These are phyloP conservation scores for Bolboschoenus planiculmis DNA, from an alignment of 176 grass and related monocot species.

Conservation along the genomic window DNA sequence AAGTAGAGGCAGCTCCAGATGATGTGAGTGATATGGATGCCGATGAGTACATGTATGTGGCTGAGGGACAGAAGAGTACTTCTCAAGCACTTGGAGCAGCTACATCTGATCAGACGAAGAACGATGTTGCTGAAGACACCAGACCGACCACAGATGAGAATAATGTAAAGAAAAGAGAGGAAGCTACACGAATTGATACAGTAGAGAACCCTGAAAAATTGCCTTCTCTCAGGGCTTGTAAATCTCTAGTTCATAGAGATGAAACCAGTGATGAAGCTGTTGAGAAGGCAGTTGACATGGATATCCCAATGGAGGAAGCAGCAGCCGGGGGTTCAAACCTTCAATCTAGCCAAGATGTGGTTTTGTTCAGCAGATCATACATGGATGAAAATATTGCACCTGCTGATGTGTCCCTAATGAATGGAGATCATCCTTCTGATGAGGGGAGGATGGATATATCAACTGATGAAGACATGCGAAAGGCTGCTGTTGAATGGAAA, in stretches of 20 bases:
- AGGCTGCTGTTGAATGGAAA: slow-evolving; percentile 65
- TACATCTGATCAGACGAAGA: slow-evolving; percentile 64
- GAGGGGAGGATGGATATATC: slow-evolving; percentile 37
- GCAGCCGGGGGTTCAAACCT: slow-evolving; percentile 24
- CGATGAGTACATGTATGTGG: slow-evolving; percentile 66
- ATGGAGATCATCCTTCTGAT: slow-evolving; percentile 26
- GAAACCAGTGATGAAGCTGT: slow-evolving; percentile 30
- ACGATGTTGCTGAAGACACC: slow-evolving; percentile 35
- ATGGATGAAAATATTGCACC: slow-evolving; percentile 41
- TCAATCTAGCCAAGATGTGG: slow-evolving; percentile 34
- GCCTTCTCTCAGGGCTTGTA: slow-evolving; percentile 45
- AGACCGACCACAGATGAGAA: slow-evolving; percentile 45
- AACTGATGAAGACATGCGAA: slow-evolving; percentile 28
- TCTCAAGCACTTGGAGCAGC: slow-evolving; percentile 83
- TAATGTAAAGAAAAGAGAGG: slow-evolving; percentile 36
- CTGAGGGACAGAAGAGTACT: slow-evolving; percentile 71
- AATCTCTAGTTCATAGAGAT: slow-evolving; percentile 39
- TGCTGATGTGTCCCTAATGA: slow-evolving; percentile 17
- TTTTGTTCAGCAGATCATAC: slow-evolving; percentile 46
- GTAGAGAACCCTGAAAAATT: slow-evolving; percentile 41
- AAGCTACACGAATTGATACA: slow-evolving; percentile 24
- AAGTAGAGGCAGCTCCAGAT: slow-evolving; percentile 40
- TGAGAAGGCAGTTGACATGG: slow-evolving; percentile 26
- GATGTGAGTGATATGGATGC: slow-evolving; percentile 58
- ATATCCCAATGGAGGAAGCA: slow-evolving; percentile 33